Conservation (phyloP, 495 filamentous ascomycete genomes). For the Tricharina praecox region DNA sequence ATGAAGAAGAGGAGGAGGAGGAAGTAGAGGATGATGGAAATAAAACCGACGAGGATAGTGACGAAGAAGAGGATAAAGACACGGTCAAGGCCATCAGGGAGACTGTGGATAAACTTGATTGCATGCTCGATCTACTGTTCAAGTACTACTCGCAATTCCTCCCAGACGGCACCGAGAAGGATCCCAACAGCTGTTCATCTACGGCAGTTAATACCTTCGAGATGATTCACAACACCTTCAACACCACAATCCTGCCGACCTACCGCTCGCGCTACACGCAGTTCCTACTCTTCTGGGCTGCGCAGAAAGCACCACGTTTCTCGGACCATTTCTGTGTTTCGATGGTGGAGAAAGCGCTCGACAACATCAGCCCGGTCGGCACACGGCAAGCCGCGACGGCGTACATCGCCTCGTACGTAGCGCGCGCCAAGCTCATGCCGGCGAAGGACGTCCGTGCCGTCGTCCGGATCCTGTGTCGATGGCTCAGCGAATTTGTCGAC, state of each 20-base stretch:
- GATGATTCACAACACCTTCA: conserved; percentile 65
- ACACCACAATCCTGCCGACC: conserved; percentile 70
- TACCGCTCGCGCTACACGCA: conserved; percentile 74
- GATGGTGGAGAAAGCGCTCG: conserved; percentile 52
- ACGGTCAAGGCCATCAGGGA: conserved; percentile 47
- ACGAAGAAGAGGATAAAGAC: conserved; percentile 32
- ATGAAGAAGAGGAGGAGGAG: conserved; percentile 32
- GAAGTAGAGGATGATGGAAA: conserved; percentile 41
- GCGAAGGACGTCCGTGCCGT: conserved; percentile 58
- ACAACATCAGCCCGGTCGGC: conserved; percentile 44
- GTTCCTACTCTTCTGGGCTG: conserved; percentile 87
- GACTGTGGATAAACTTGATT: conserved; percentile 80
- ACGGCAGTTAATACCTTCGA: conserved; percentile 42
- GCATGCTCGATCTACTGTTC: conserved; percentile 80
- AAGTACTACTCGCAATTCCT: conserved; percentile 59
- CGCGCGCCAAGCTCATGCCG: conserved; percentile 64
- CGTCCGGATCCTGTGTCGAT: conserved; percentile 53
- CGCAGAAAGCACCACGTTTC: conserved; percentile 54
- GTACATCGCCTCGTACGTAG: conserved; percentile 88
- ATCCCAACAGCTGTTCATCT: conserved; percentile 28
- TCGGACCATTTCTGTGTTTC: conserved; percentile 66
- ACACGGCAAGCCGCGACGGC: conserved; percentile 67
- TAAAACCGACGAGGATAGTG: conserved; percentile 41
- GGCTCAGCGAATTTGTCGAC: conserved; percentile 50
- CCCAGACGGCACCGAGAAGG: conserved; percentile 31